phyloP scores from a whole-genome alignment of 148 eudicot genomes.

The Chenopodium berlandieri region DNA sequence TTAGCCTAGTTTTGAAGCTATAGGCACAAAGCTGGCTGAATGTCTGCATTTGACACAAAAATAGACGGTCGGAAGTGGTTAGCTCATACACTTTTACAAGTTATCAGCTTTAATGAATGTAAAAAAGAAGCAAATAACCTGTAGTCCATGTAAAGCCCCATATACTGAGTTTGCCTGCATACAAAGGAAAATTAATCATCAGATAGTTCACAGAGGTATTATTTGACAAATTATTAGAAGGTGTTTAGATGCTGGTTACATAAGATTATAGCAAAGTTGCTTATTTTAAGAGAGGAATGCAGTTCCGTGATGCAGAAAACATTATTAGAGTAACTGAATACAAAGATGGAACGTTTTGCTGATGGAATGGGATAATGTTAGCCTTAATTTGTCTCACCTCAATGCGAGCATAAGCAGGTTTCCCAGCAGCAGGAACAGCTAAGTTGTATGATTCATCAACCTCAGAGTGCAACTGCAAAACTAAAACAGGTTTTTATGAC shows the following conservation, averaged over 20 bases:
- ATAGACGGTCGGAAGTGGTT: neutral
- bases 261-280: neutral
- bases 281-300: neutral
- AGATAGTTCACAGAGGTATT: neutral
- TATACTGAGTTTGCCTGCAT: slow-evolving; percentile 89
- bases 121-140: slow-evolving; percentile 47
- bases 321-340: neutral
- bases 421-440: slow-evolving; percentile 44
- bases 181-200: neutral
- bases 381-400: slow-evolving; percentile 38
- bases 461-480: slow-evolving; percentile 66
- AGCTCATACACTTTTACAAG: slow-evolving; percentile 15
- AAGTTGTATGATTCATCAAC: slow-evolving; percentile 81
- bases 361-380: neutral
- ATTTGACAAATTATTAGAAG: neutral
- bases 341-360: neutral
- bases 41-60: slow-evolving; percentile 51
- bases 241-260: neutral
- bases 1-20: slow-evolving; percentile 50
- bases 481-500: slow-evolving; percentile 17
- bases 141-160: slow-evolving; percentile 90
- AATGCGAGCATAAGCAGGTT: slow-evolving; percentile 54
- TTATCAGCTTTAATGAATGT: neutral
- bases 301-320: neutral
- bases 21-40: slow-evolving; percentile 86